phyloP scores from a whole-genome alignment of 129 eudicot species.

The Artemisia annua region DNA sequence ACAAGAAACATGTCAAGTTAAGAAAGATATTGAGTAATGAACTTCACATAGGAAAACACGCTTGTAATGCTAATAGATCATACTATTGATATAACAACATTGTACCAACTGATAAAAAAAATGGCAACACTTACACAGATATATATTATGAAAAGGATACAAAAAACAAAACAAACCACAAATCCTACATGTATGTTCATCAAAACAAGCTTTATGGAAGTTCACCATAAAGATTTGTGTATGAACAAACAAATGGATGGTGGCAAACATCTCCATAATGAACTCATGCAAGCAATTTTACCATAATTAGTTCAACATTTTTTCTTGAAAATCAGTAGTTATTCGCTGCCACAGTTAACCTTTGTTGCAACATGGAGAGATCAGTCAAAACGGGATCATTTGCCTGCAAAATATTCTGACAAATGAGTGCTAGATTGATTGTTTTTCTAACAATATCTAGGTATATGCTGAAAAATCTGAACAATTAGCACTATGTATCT shows the following conservation, averaged over 20 bases:
- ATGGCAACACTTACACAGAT: not conserved
- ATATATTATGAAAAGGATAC: no score
- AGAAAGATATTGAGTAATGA: not conserved
- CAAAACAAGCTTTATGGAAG: constrained; percentile 6
- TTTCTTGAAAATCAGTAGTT: constrained; percentile 19
- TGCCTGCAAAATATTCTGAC: constrained; percentile 32
- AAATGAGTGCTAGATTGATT: not conserved
- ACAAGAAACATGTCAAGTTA: not conserved
- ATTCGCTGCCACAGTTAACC: constrained; percentile 26
- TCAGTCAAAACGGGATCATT: constrained; percentile 25
- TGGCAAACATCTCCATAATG: not conserved
- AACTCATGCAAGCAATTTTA: constrained; percentile 8
- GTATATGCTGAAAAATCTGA: not conserved
- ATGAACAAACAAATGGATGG: constrained; percentile 14
- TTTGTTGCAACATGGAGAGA: constrained; percentile 42
- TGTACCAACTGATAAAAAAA: not conserved
- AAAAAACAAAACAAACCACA: not conserved
- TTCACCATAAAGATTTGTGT: constrained; percentile 16
- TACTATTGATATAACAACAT: no score
- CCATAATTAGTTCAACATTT: constrained; percentile 23
- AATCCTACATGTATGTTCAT: not conserved
- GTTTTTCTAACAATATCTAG: not conserved
- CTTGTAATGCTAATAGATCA: no score
- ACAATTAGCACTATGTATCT: not conserved
- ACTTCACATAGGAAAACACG: no score